Percentiles rank a stretch among this genome's conserved stretches.
These are phyloP conservation scores for Tagetes patula DNA, from an alignment of 129 eudicot species.

Conservation along the genomic window DNA sequence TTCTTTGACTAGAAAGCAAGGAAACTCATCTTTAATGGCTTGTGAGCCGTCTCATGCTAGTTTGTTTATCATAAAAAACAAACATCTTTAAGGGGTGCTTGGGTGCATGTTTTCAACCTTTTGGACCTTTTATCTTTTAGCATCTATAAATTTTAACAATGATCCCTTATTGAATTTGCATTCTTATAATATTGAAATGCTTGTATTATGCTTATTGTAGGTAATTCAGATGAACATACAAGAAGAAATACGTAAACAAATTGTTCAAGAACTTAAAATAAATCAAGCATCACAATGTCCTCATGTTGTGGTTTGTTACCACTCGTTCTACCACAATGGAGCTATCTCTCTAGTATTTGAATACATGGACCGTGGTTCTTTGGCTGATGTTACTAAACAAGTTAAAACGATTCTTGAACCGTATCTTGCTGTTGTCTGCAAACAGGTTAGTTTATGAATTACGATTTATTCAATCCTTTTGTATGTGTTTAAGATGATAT, in stretches of 20 bases:
- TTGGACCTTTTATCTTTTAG: no score
- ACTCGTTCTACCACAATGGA: slow-evolving; percentile 95
- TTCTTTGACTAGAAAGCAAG: neutral
- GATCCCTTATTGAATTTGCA: neutral
- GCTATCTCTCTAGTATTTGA: slow-evolving; percentile 88
- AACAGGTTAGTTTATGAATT: slow-evolving; percentile 56
- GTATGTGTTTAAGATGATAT: neutral
- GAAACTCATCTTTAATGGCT: no score
- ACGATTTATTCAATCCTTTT: no score
- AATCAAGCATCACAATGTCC: slow-evolving; percentile 94
- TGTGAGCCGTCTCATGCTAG: no score
- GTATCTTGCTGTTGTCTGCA: slow-evolving; percentile 96
- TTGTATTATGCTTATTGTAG: slow-evolving; percentile 36
- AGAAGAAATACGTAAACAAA: slow-evolving; percentile 94
- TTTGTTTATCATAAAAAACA: no score
- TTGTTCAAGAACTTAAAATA: slow-evolving; percentile 94
- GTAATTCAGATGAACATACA: slow-evolving; percentile 99
- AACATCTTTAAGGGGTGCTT: no score
- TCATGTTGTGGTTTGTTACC: slow-evolving; percentile 80
- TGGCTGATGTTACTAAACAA: slow-evolving; percentile 82
- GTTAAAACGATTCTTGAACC: slow-evolving; percentile 96
- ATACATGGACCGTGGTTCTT: slow-evolving; percentile 98
- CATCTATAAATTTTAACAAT: no score
- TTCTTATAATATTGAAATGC: neutral
- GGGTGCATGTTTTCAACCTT: no score